Evolutionary conservation across 2,329 filamentous ascomycete genomes (phyloP).

Genomic region (Verticillium nubilum): DNA sequence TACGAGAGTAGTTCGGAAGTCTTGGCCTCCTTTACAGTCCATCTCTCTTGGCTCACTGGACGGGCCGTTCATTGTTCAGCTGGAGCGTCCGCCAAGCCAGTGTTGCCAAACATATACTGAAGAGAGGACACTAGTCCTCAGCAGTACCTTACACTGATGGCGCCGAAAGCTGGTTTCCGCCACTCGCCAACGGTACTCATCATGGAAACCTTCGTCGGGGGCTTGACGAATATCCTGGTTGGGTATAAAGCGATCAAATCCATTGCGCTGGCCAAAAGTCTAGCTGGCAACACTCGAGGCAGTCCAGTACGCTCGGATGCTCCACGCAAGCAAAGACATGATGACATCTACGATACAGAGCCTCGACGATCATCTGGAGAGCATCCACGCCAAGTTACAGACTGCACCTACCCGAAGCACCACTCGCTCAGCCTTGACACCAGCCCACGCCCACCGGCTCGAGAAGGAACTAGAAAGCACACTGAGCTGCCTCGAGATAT

Average conservation of each 20-base stretch:
- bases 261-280: not conserved
- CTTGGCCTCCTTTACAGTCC: too few relatives aligned
- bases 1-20: too few relatives aligned
- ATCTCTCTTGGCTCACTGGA: too few relatives aligned
- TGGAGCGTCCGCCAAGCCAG: not conserved
- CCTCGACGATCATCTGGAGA: slow-evolving; percentile 1
- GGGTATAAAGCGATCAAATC: slow-evolving; percentile 4
- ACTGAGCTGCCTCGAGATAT: slow-evolving; percentile 1
- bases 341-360: not conserved
- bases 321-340: slow-evolving; percentile 1
- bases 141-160: not conserved
- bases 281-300: not conserved
- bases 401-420: not conserved
- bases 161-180: not conserved
- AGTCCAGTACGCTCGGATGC: not conserved
- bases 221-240: slow-evolving; percentile 1
- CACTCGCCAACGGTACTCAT: slow-evolving; percentile 1
- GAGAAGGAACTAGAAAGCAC: slow-evolving; percentile 1
- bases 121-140: not conserved
- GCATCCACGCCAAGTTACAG: not conserved
- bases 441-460: not conserved
- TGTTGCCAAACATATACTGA: not conserved
- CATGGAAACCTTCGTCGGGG: slow-evolving; percentile 1
- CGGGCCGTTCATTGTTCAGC: too few relatives aligned
- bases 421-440: not conserved